A percentile compares a stretch with the other conserved stretches of the same genome.
Evolutionary conservation across 306 rosid genomes (phyloP).

Genomic region (Rubus parviflorus): DNA sequence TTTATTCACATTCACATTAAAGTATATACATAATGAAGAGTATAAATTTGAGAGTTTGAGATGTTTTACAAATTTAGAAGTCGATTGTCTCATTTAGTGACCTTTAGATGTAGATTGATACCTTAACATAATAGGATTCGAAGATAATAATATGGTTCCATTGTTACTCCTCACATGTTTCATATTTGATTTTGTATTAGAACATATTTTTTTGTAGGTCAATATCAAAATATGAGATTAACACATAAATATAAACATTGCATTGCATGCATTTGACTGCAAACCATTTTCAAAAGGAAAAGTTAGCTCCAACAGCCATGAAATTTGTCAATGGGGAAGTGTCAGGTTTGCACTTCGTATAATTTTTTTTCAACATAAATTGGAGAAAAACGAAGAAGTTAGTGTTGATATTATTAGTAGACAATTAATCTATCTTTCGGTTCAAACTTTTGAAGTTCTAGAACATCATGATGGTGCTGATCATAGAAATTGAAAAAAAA

Average conservation of each 20-base stretch:
- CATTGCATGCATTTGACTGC: not conserved
- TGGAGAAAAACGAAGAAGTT: too few relatives aligned
- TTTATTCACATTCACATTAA: too few relatives aligned
- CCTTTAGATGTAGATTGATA: too few relatives aligned
- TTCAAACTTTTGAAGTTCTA: constrained; percentile 3
- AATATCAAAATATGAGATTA: not conserved
- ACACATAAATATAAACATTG: not conserved
- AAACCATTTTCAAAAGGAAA: not conserved
- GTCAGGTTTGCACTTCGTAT: not conserved
- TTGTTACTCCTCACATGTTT: too few relatives aligned
- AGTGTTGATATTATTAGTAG: too few relatives aligned
- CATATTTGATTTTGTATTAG: not conserved
- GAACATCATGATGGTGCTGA: not conserved
- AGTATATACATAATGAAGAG: too few relatives aligned
- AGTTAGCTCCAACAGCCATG: not conserved
- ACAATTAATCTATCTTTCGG: not conserved
- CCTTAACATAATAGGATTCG: too few relatives aligned
- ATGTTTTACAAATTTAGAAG: too few relatives aligned
- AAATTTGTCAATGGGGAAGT: not conserved
- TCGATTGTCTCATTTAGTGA: too few relatives aligned
- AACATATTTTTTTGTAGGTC: not conserved
- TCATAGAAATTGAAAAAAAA: not conserved
- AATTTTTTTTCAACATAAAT: not conserved
- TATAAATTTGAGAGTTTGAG: too few relatives aligned
- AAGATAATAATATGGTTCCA: too few relatives aligned